phyloP scores from a whole-genome alignment of 1,139 yeast genomes.

The Candida anutae region DNA sequence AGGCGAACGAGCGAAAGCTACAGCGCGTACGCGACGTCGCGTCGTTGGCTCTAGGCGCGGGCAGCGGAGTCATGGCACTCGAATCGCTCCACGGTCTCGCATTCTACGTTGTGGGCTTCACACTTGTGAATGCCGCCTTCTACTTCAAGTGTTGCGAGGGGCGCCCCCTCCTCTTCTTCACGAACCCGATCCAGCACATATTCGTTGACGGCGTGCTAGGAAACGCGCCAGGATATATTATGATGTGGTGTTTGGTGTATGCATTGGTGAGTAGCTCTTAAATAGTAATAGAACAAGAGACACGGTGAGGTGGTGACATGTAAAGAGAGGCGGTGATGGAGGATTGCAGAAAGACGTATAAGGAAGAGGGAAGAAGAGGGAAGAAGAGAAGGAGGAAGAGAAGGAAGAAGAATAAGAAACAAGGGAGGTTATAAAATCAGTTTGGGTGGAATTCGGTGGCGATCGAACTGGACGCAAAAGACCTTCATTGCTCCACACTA shows the following conservation, averaged over 20 bases:
- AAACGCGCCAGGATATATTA: slow-evolving; percentile 61
- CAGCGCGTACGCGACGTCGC: slow-evolving; percentile 57
- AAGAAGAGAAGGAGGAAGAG: too few relatives aligned
- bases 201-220: slow-evolving; percentile 48
- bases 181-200: slow-evolving; percentile 47
- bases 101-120: slow-evolving; percentile 46
- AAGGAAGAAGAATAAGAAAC: too few relatives aligned
- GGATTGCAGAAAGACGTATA: too few relatives aligned
- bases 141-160: slow-evolving; percentile 34
- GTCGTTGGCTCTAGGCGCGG: slow-evolving; percentile 58
- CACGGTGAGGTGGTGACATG: too few relatives aligned
- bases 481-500: too few relatives aligned
- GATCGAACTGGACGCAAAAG: too few relatives aligned
- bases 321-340: too few relatives aligned
- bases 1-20: slow-evolving; percentile 32
- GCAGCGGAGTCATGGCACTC: slow-evolving; percentile 64
- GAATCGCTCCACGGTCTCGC: slow-evolving; percentile 58
- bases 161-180: slow-evolving; percentile 40
- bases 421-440: too few relatives aligned
- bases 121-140: slow-evolving; percentile 36
- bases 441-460: too few relatives aligned
- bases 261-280: slow-evolving; percentile 57
- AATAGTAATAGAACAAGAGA: too few relatives aligned
- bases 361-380: too few relatives aligned
- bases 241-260: slow-evolving; percentile 81